phyloP scores from a whole-genome alignment of 345 rosid genomes.

The Trapa bicornis region DNA sequence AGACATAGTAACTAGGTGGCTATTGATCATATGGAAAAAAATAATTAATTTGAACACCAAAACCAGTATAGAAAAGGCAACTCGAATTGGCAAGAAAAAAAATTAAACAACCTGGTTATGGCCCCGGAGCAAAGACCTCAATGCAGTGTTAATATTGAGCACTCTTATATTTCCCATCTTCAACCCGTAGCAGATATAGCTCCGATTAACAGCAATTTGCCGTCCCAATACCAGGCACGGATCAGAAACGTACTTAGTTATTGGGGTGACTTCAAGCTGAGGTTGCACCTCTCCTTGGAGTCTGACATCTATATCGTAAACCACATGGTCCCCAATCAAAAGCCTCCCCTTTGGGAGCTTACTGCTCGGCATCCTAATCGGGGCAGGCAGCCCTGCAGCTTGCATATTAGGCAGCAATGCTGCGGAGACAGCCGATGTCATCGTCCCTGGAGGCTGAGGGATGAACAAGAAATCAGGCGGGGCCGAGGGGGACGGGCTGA shows the following conservation, averaged over 20 bases:
- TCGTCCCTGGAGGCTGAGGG: conserved; percentile 1
- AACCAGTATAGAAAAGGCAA: neutral
- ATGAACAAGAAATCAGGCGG: conserved; percentile 9
- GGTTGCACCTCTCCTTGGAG: conserved; percentile 55
- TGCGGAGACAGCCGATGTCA: conserved; percentile 4
- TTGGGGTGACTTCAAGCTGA: conserved; percentile 68
- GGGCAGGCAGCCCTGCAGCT: conserved; percentile 10
- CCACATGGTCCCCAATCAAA: conserved; percentile 32
- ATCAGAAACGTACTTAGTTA: conserved; percentile 57
- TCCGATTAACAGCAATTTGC: conserved; percentile 68
- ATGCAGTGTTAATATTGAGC: conserved; percentile 59
- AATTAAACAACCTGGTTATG: conserved; percentile 40
- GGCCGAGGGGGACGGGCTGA: conserved; percentile 6
- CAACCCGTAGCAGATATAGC: conserved; percentile 67
- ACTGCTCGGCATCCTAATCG: conserved; percentile 34
- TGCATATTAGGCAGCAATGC: conserved; percentile 12
- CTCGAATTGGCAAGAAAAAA: neutral
- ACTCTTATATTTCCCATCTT: conserved; percentile 63
- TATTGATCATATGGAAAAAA: too few relatives aligned
- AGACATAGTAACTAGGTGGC: too few relatives aligned
- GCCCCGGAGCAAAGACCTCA: conserved; percentile 62
- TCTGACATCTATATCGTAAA: conserved; percentile 47
- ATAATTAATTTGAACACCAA: neutral
- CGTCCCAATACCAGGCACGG: conserved; percentile 59
- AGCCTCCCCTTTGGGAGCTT: conserved; percentile 54